These are phyloP conservation scores for Chlamydomonas applanata DNA, from an alignment of 139 green algal genomes.

Conservation along the genomic window DNA sequence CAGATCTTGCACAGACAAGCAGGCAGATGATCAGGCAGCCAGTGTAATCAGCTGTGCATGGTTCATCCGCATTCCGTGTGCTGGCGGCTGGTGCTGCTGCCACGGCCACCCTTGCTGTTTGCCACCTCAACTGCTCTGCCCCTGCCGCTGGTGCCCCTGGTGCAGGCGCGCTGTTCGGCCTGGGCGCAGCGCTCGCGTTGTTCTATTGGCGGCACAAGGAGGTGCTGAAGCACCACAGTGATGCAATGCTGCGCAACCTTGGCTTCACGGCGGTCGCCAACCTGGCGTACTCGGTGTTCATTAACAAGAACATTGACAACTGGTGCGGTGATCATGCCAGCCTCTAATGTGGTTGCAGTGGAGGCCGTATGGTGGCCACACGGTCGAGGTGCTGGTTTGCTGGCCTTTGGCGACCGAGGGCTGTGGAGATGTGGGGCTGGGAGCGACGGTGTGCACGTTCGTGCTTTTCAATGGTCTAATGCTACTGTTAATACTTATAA, in stretches of 20 bases:
- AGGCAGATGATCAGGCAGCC: too few species aligned
- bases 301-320: conserved; percentile 45
- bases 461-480: neutral
- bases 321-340: conserved; percentile 38
- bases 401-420: neutral
- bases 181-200: conserved; percentile 52
- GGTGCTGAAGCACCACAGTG: conserved; percentile 32
- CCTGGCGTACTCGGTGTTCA: conserved; percentile 39
- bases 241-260: conserved; percentile 44
- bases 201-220: conserved; percentile 53
- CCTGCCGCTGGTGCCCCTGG: too few species aligned
- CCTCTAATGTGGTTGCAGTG: neutral
- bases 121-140: too few species aligned
- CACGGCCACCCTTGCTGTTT: too few species aligned
- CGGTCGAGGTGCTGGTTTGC: neutral
- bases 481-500: neutral
- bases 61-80: too few species aligned
- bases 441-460: neutral
- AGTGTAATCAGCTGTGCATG: too few species aligned
- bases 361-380: neutral
- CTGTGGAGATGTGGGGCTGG: neutral
- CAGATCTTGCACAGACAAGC: too few species aligned
- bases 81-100: too few species aligned
- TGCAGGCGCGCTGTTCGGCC: conserved; percentile 56
- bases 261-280: conserved; percentile 49